Base-by-base conservation (phyloP, 257 asterid genomes). In the Lavandula angustifolia region DNA sequence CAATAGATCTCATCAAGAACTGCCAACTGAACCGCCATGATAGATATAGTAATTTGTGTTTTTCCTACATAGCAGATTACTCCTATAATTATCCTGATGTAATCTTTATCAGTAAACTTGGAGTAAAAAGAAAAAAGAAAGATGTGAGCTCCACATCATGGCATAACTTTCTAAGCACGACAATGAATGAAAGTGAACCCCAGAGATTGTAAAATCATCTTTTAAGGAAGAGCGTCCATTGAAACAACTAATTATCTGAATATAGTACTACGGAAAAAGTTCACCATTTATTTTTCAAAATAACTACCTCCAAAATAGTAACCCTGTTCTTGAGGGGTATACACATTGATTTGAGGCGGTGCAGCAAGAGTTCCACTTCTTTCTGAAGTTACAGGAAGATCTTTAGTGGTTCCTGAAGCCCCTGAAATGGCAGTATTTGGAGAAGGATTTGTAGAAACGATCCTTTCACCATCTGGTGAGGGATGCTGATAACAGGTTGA, bases 401-500 rank as follows among this genome's bases (percentile, higher is more conserved):
- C 92, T 80, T 85, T 83, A 73, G 77, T 65, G 57, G 74, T 88
- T 65, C 80, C 77, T 53, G 95, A 69, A 77, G 86, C 85, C 75
- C 85, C 88, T 47, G 90, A 52, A 68, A 86, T 69, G 73, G 82
- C 86, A 71, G 82, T 81, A 83, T 80, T 84, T 46, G 85, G 79
- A 66, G 92, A 64, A 73, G 89, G 85, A 76, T 83, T 88, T 62
- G 83, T 81, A 64, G 96, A 74, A 75, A 76, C 79, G 66, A 81
- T 69, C 81, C 92, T 84, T 79, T 87, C 96, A 78, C 85, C 96
- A 78, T 90, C 88, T 54, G 94, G 91, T 18, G 85, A 71, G 78
- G 84, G 73, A 50, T 87, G 81, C 99, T 90, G 84, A 66, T 56
- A 72, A 73, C 67, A 78, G 76, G 72, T 69, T 66, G 65, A 68